Percentiles rank a stretch among this genome's conserved stretches.
These are phyloP conservation scores for Amauroascus verrucosus DNA, from an alignment of 2,329 filamentous ascomycete species.

Conservation along the genomic window DNA sequence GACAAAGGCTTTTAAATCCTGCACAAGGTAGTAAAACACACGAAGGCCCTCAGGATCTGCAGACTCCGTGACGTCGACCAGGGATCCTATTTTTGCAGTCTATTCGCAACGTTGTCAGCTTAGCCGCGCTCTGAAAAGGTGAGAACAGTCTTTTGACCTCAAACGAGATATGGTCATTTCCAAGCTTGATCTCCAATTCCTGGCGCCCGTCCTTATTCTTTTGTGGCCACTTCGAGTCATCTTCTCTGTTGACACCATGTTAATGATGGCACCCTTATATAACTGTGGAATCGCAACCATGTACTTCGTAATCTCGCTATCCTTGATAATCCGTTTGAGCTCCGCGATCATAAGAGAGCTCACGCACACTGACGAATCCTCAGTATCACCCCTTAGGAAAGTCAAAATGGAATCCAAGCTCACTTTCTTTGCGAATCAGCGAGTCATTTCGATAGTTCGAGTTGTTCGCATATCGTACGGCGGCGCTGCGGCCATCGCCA, in stretches of 20 bases:
- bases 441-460: slow-evolving; percentile 99
- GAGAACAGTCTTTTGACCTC: slow-evolving; percentile 53
- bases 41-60: slow-evolving; percentile 89
- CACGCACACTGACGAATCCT: slow-evolving; percentile 66
- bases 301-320: slow-evolving; percentile 95
- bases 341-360: slow-evolving; percentile 83
- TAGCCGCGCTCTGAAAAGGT: not conserved
- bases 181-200: slow-evolving; percentile 87
- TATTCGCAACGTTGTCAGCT: slow-evolving; percentile 30
- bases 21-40: slow-evolving; percentile 97
- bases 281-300: slow-evolving; percentile 17
- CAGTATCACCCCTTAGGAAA: slow-evolving; percentile 14
- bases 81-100: slow-evolving; percentile 96
- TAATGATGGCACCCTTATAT: not conserved
- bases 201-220: slow-evolving; percentile 99
- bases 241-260: slow-evolving; percentile 56
- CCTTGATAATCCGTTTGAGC: slow-evolving; percentile 93
- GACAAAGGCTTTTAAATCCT: slow-evolving; percentile 90
- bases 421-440: slow-evolving; percentile 98
- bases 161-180: slow-evolving; percentile 94
- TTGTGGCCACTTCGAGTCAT: slow-evolving; percentile 95
- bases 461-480: slow-evolving; percentile 96
- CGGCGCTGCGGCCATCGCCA: slow-evolving; percentile 83
- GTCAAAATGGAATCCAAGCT: slow-evolving; percentile 29
- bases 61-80: slow-evolving; percentile 93